phyloP scores from a whole-genome alignment of 2,329 filamentous ascomycete species.

The Orbilia brochopaga region DNA sequence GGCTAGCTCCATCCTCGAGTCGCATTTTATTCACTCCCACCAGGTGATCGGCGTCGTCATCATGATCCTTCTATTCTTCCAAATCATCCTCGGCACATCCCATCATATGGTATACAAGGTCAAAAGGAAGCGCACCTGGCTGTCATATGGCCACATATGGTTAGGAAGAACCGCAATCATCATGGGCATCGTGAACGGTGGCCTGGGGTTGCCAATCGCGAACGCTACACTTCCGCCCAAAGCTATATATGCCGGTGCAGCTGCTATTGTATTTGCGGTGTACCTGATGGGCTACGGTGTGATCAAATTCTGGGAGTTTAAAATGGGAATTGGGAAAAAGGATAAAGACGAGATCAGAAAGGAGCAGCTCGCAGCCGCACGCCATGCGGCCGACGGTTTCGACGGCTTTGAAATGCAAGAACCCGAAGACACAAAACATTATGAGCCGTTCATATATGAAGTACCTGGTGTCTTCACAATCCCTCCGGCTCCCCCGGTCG shows the following conservation, averaged over 20 bases:
- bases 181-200: constrained; percentile 69
- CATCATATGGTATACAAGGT: constrained; percentile 66
- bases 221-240: constrained; percentile 19
- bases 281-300: constrained; percentile 40
- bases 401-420: constrained; percentile 47
- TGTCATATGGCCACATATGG: constrained; percentile 69
- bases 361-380: constrained; percentile 22
- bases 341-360: constrained; percentile 25
- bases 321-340: constrained; percentile 45
- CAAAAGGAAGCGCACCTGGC: constrained; percentile 61
- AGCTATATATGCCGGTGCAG: constrained; percentile 34
- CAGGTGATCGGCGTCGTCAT: constrained; percentile 66
- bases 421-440: constrained; percentile 38
- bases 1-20: constrained; percentile 56
- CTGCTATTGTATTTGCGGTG: constrained; percentile 32
- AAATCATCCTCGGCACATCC: constrained; percentile 66
- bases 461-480: constrained; percentile 44
- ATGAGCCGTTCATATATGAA: constrained; percentile 49
- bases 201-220: constrained; percentile 63
- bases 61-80: constrained; percentile 64
- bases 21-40: constrained; percentile 63
- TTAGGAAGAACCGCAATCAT: constrained; percentile 67
- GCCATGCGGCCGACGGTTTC: constrained; percentile 37
- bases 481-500: constrained; percentile 24
- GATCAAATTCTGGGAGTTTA: constrained; percentile 45